Base-by-base conservation (phyloP, 768 basidiomycete species). In the Lactarius psammicola region DNA sequence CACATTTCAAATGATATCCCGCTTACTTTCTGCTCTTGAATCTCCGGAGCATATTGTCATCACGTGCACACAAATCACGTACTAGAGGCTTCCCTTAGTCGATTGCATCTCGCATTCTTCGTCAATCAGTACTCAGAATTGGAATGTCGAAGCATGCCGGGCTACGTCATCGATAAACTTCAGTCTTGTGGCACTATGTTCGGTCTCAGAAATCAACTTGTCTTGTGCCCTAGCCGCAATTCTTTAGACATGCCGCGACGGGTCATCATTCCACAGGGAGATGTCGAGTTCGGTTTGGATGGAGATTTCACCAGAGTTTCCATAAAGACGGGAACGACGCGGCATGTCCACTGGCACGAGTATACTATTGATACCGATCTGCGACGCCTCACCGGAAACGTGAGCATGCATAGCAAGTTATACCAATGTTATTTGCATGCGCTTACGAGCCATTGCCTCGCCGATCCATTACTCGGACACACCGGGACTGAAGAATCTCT, bases 401-500 rank as follows among this genome's bases (percentile, higher is more conserved):
- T 49, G 10, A 75, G 69, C 36, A 57, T 77, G 34, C 66, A 69
- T 1, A 74, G 71, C 60, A 70, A 68, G 36, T 71, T 82, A 6
- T 80, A 75, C 58, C 74, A 74, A 55, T 72, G 77, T 3, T 80
- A 80, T 57, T 74, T 84, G 26, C 83, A 84, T 57, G 78, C 80
- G 23, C 60, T 81, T 4, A 82, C 77, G 7, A 77, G 78, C 18
- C 75, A 78, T 54, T 76, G 76, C 46, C 69, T 78, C 11, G 72
- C 75, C 11, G 82, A 84, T 70, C 79, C 80, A 1, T 73, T 84
- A 26, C 80, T 78, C 0, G 68, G 68, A n/a, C 77, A 77, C 9
- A 80, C 79, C 0, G 83, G 83, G 2, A 77, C 78, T 0, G 77
- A 81, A 46, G 76, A 82, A 56, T 81, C 81, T 0, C 68, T 83